Base-by-base conservation (phyloP, 78 protist genomes). In the Protostelium mycophagum region DNA sequence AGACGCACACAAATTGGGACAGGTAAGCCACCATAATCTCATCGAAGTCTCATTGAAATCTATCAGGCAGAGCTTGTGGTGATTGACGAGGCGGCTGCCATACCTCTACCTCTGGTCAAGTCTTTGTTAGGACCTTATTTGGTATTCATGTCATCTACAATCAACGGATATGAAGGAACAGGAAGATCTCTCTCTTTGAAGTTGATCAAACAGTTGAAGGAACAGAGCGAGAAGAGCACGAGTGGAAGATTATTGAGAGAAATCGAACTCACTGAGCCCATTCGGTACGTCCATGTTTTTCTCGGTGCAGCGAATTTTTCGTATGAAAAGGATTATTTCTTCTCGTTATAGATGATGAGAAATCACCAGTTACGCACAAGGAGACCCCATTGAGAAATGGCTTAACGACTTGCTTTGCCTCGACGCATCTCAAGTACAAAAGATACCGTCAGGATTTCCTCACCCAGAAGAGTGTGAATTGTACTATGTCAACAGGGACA, bases 51-150 rank as follows among this genome's bases (percentile, higher is more conserved):
- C 83, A 35, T 28, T 39, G 88, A 28, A 35, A 35, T 28, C 83
- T 29, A 51, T 25, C 97, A 95, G 85, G 98, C 97, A 1, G 98
- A 97, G 90, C 95, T 99, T 35, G 91, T 99, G 28, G 99, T 99
- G 35, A 96, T 99, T 88, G 99, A 99, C 88, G 99, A 99, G 94
- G 99, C 99, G 0, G 99, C 99, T 0, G 99, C 99, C 87, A 98
- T 99, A 37, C 99, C 99, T 0, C 95, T 99, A 29, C 99, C 99
- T n/a, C 86, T 91, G 31, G 99, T 99, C 28, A 38, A 90, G 84
- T 63, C 83, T 37, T 91, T 98, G 39, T 36, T 98, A 10, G 99
- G 99, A 1, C 96, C 95, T 25, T 97, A 97, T 89, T 91, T 98
- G 35, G 98, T 98, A 39, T 98, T 98, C 93, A 51, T 99, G 90